Percentiles rank a stretch among this genome's conserved stretches.
Conservation (phyloP, 192 early-diverging fungal genomes). For the Backusella tuberculispora region DNA sequence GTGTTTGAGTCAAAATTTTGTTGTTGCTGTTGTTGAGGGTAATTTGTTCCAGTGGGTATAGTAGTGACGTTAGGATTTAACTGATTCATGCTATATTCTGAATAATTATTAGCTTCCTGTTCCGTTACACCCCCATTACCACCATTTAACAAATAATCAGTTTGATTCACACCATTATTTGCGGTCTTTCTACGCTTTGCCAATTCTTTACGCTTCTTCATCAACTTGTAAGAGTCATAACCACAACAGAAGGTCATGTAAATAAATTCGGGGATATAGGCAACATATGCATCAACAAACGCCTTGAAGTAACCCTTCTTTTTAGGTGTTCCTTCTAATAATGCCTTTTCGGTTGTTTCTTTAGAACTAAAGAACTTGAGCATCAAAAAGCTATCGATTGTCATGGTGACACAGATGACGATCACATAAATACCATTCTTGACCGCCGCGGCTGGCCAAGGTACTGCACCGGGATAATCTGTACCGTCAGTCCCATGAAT, state of each 20-base stretch:
- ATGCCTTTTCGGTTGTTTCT: background rate
- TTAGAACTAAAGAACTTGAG: conserved; percentile 25
- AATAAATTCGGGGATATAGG: conserved; percentile 41
- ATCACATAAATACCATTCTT: conserved; percentile 35
- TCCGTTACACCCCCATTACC: background rate
- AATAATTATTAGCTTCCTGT: conserved; percentile 5
- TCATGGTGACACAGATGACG: conserved; percentile 32
- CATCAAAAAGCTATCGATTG: conserved; percentile 32
- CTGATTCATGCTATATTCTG: conserved; percentile 11
- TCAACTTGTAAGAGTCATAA: conserved; percentile 32
- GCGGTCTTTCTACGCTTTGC: conserved; percentile 9
- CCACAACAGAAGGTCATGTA: conserved; percentile 34
- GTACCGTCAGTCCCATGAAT: conserved; percentile 33
- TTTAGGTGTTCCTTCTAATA: background rate
- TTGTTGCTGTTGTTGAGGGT: background rate
- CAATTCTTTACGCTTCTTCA: conserved; percentile 35
- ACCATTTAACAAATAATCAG: conserved; percentile 8
- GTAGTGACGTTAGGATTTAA: conserved; percentile 5
- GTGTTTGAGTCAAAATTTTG: conserved; percentile 4
- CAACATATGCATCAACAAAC: conserved; percentile 38
- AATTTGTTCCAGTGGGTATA: background rate
- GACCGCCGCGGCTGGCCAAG: conserved; percentile 32
- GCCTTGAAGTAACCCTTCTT: conserved; percentile 22
- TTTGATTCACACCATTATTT: conserved; percentile 11
- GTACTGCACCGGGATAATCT: conserved; percentile 4